Conservation (phyloP, 495 filamentous ascomycete species). For the Penicillium malachiteum region DNA sequence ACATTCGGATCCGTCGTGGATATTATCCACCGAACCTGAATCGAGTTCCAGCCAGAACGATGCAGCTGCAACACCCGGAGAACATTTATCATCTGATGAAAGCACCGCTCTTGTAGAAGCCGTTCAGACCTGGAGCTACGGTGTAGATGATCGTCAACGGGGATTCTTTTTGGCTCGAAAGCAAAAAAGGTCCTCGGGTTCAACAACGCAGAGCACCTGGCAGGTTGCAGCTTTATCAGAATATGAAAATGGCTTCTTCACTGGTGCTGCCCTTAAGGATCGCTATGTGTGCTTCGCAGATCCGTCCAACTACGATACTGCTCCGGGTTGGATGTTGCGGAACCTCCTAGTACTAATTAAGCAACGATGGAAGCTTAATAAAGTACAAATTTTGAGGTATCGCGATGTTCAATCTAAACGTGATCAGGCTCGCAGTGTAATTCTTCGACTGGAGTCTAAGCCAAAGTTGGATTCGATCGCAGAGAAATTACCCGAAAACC, state of each 20-base stretch:
- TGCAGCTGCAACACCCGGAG: constrained; percentile 28
- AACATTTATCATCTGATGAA: constrained; percentile 60
- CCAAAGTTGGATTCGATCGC: constrained; percentile 15
- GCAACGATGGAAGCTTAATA: constrained; percentile 72
- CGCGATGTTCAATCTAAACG: constrained; percentile 74
- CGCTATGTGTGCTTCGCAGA: constrained; percentile 85
- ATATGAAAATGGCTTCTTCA: constrained; percentile 88
- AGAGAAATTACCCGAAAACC: constrained; percentile 26
- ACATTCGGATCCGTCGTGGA: constrained; percentile 82
- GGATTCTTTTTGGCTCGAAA: constrained; percentile 93
- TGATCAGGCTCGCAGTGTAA: constrained; percentile 75
- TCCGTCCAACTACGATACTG: constrained; percentile 81
- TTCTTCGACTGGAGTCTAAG: constrained; percentile 66
- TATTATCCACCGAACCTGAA: constrained; percentile 12
- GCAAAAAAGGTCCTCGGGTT: constrained; percentile 28
- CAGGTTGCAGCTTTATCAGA: constrained; percentile 67
- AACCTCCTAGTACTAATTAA: constrained; percentile 87
- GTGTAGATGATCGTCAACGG: constrained; percentile 74
- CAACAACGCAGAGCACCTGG: constrained; percentile 49
- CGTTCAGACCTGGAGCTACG: constrained; percentile 83
- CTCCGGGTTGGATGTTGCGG: constrained; percentile 88
- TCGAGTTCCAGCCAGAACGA: neutral
- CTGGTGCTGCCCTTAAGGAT: constrained; percentile 62
- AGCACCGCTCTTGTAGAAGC: constrained; percentile 71
- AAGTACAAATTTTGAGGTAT: constrained; percentile 86